Base-by-base conservation (phyloP, 1,284 basidiomycete genomes). In the Ustanciosporium gigantosporum region DNA sequence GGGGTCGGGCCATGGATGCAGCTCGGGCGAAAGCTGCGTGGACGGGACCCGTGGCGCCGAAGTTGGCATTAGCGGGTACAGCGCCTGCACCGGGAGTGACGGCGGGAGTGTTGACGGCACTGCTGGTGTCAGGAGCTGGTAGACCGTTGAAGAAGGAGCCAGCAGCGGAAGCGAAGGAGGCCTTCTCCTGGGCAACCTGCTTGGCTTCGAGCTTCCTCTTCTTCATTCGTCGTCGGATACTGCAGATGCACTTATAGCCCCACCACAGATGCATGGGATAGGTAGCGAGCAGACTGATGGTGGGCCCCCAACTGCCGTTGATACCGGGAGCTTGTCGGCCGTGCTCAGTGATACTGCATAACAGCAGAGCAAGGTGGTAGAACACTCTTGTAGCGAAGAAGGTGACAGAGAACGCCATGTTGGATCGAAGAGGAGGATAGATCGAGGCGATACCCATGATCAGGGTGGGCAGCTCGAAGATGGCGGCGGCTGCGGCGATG, bases 261-360 rank as follows among this genome's bases (percentile, higher is more conserved):
- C 75, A 77, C 46, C 69, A 70, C 4, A 73, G 40, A 39, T 77
- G 75, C 75, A 77, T 77, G 2, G 75, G 75, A 22, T 72, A 70
- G n/a, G 74, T 69, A 7, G 49, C 50, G 1, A 58, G 27, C 3
- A 65, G 37, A 41, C 58, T 67, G 40, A 70, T 47, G 37, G 61
- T 29, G 11, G 72, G 72, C 6, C 65, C 62, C 61, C 53, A 67
- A 25, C 58, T 62, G 15, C 71, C 62, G 36, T 60, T 41, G 31
- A 66, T 46, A 23, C 50, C 56, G 23, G 69, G 60, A 4, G 69
- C 66, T 9, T 32, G 41, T 23, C 73, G 53, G 6, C 74, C 73
- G 14, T 66, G 52, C 11, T 55, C 25, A 19, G 68, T 66, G n/a
- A 50, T 34, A 22, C 56, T 45, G 4, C 64, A 55, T 29, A 60